phyloP scores from a whole-genome alignment of 2,329 filamentous ascomycete species.

The Curvularia hawaiiensis region DNA sequence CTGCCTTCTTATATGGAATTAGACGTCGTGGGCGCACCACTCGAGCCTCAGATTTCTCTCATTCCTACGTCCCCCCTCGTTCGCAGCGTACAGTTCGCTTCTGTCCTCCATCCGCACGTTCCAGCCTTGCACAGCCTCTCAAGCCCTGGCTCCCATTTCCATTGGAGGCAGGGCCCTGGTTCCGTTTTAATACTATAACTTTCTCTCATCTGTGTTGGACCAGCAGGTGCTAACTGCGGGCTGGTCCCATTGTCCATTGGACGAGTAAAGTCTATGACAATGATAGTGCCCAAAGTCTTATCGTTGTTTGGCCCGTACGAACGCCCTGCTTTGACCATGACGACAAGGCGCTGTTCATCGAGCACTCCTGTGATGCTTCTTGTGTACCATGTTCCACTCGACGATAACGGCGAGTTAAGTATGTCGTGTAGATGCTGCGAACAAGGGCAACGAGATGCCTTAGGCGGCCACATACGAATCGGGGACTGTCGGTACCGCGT shows the following conservation, averaged over 20 bases:
- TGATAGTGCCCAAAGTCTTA: conserved; percentile 32
- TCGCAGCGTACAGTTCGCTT: background rate
- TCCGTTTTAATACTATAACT: conserved; percentile 15
- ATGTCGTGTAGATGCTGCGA: conserved; percentile 39
- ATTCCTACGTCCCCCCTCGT: background rate
- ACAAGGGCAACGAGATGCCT: conserved; percentile 33
- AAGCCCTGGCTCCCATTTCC: background rate
- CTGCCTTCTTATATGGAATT: background rate
- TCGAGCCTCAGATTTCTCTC: background rate
- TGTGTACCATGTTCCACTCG: conserved; percentile 6
- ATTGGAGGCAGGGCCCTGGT: background rate
- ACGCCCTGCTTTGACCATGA: conserved; percentile 38
- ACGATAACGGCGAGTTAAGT: conserved; percentile 34
- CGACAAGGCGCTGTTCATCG: conserved; percentile 43
- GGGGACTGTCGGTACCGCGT: conserved; percentile 35
- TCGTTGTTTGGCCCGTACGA: conserved; percentile 29
- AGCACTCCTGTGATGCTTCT: conserved; percentile 34
- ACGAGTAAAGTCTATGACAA: conserved; percentile 42
- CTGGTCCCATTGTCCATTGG: background rate
- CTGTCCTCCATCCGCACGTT: background rate
- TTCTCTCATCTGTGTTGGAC: conserved; percentile 2
- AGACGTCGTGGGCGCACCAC: background rate
- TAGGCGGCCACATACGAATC: conserved; percentile 45
- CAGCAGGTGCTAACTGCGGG: background rate
- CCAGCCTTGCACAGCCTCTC: background rate